Percentiles rank a stretch among this genome's conserved stretches.
Conservation (phyloP, 2,329 filamentous ascomycete genomes). For the Fusarium redolens region DNA sequence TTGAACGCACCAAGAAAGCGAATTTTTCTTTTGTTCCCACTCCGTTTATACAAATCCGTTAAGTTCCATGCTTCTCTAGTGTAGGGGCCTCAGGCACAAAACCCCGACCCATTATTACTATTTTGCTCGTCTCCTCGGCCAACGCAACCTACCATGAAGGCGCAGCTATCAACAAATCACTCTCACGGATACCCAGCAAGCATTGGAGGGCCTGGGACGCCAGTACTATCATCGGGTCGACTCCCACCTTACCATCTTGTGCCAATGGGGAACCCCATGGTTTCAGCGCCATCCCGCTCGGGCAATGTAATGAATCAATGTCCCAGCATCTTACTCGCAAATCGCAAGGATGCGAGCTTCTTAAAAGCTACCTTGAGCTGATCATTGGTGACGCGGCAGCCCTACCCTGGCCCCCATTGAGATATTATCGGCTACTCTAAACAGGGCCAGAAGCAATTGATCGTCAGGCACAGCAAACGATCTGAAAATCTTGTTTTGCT, state of each 20-base stretch:
- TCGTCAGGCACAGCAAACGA: constrained; percentile 36
- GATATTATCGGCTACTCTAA: constrained; percentile 18
- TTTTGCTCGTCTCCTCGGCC: constrained; percentile 8
- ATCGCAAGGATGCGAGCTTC: constrained; percentile 29
- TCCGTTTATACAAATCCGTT: constrained; percentile 20
- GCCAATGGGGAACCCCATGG: background rate
- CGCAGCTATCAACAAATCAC: constrained; percentile 14
- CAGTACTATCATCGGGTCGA: constrained; percentile 13
- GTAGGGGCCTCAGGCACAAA: constrained; percentile 29
- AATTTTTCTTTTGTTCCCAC: constrained; percentile 27
- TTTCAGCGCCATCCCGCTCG: background rate
- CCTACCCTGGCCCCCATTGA: constrained; percentile 29
- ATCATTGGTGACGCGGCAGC: constrained; percentile 42
- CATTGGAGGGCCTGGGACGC: background rate
- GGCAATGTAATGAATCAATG: constrained; percentile 17
- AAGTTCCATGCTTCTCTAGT: constrained; percentile 26
- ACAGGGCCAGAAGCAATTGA: constrained; percentile 22
- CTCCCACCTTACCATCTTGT: constrained; percentile 5
- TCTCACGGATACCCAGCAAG: constrained; percentile 5
- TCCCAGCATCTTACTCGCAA: constrained; percentile 5
- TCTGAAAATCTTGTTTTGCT: constrained; percentile 26
- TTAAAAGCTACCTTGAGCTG: constrained; percentile 3
- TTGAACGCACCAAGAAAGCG: constrained; percentile 27
- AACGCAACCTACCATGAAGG: constrained; percentile 7
- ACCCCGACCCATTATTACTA: background rate